Evolutionary conservation across 805 yeast species (phyloP).

Genomic region (Myxozyma vanderwaltii): DNA sequence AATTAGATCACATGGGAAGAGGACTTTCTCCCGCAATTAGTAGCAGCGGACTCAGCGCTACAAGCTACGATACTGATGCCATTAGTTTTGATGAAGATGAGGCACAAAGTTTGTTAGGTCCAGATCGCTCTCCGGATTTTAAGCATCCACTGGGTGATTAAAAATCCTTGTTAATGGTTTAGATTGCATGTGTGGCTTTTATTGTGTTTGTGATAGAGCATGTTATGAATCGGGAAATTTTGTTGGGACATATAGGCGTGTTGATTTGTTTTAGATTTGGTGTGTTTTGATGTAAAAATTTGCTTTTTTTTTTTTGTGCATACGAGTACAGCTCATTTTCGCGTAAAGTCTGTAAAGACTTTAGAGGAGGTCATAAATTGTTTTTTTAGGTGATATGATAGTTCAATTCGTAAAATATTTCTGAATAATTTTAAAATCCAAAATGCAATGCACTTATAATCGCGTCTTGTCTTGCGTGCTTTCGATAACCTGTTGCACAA

Average conservation of each 20-base stretch:
- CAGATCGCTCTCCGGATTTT: too few relatives aligned
- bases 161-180: neutral
- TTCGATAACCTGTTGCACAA: constrained; percentile 20
- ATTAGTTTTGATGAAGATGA: constrained; percentile 6
- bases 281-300: neutral
- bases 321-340: neutral
- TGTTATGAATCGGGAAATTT: neutral
- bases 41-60: constrained; percentile 1
- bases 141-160: neutral
- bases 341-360: too few relatives aligned
- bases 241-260: neutral
- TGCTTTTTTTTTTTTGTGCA: neutral
- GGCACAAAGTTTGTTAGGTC: neutral
- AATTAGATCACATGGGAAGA: neutral
- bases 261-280: neutral
- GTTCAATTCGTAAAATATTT: neutral
- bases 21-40: neutral
- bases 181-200: neutral
- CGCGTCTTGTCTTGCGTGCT: constrained; percentile 7
- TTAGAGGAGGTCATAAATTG: too few relatives aligned
- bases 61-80: constrained; percentile 10
- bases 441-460: neutral
- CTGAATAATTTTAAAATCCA: neutral
- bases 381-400: too few relatives aligned
- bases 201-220: too few relatives aligned